Evolutionary conservation across 2,329 filamentous ascomycete species (phyloP), one percentile per base, ranked within the genome.

Genomic region (Alternaria ventricosa): DNA sequence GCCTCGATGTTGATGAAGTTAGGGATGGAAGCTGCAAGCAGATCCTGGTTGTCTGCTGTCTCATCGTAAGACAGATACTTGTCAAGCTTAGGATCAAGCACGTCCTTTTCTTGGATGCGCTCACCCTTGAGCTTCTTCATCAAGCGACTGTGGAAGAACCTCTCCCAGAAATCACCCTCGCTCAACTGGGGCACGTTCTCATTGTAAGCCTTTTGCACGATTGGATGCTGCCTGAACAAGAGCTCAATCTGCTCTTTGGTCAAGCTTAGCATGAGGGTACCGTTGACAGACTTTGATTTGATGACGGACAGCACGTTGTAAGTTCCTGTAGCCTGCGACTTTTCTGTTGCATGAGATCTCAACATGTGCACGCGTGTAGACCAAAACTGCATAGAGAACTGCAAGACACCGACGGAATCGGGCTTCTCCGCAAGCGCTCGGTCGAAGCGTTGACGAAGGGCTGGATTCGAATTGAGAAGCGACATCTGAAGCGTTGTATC

Each of bases 371-470:
- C 87, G 49, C 96, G 87, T 2, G 93, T 93, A 1, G 93, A 93
- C 96, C 96, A 99, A 82, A 99, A 99, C 78, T 97, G 95, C 1
- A 89, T 85, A 70, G 95, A 94, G 79, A 98, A 97, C 47, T 94
- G 90, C 2, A 88, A 87, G 27, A 91, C 89, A 0, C 91, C 90
- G 65, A 98, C 90, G 3, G 91, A 90, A 8, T 95, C 91, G 0
- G 95, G 94, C 75, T 97, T 97, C 9, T 92, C 92, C 56, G 88
- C 86, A 53, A 94, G 84, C 0, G 93, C 92, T 75, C 97, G 93
- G 82, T 93, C 90, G 78, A 97, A 97, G 46, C 94, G 96, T 77
- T 92, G 89, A 71, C 92, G 88, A 44, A 99, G 85, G 11, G 85
- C 85, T 18, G 87, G 84, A 75, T 97, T 92, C 60, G 92, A 90